Evolutionary conservation across 805 yeast genomes (phyloP).

Genomic region (Barnettozyma sp.): DNA sequence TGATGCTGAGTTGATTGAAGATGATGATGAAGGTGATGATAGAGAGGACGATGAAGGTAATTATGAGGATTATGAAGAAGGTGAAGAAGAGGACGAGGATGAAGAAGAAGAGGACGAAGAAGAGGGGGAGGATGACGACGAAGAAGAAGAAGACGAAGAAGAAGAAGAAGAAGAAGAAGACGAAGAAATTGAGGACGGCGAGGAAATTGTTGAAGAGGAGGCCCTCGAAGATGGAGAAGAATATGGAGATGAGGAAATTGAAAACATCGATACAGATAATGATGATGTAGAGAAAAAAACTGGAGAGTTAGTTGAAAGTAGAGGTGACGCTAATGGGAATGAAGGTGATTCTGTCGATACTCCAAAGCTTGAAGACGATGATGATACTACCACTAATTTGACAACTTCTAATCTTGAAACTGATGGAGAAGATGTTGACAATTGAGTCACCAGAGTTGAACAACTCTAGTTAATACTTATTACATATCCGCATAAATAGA

Average conservation of each 20-base stretch:
- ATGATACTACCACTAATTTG: constrained; percentile 2
- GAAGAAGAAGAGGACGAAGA: constrained; percentile 37
- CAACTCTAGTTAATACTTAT: too few species aligned
- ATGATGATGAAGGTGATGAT: constrained; percentile 53
- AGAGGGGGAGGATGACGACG: constrained; percentile 36
- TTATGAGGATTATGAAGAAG: constrained; percentile 41
- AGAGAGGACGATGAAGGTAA: constrained; percentile 44
- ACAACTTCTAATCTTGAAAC: too few species aligned
- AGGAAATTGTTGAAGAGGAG: too few species aligned
- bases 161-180: constrained; percentile 30
- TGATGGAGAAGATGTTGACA: constrained; percentile 3
- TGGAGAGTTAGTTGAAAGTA: too few species aligned
- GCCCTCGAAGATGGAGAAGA: too few species aligned
- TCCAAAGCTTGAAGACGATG: constrained; percentile 16
- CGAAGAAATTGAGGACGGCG: too few species aligned
- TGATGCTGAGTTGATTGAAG: constrained; percentile 56
- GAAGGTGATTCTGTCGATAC: constrained; percentile 25
- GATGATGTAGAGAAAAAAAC: too few species aligned
- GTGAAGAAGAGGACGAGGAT: constrained; percentile 37
- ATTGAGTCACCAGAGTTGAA: too few species aligned
- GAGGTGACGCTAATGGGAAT: constrained; percentile 34
- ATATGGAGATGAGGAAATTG: too few species aligned
- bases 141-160: constrained; percentile 33
- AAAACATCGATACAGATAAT: too few species aligned
- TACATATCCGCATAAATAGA: too few species aligned